A percentile compares a stretch with the other conserved stretches of the same genome.
Evolutionary conservation across 2,329 filamentous ascomycete species (phyloP).

Genomic region (Zopfia rhizophila): DNA sequence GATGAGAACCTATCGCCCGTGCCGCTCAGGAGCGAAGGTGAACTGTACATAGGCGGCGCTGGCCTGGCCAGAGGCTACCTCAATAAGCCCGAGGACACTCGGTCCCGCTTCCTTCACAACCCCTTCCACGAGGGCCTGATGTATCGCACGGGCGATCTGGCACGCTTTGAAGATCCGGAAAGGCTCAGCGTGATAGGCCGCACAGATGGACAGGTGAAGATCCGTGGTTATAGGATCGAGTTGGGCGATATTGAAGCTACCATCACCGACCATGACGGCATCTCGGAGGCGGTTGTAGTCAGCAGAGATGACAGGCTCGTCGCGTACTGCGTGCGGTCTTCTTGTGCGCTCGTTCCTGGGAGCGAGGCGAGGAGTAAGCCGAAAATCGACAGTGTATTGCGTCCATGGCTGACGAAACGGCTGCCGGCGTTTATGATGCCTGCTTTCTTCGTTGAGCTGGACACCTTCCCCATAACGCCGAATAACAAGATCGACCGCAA

Average conservation of each 20-base stretch:
- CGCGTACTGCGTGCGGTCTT: conserved; percentile 47
- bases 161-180: conserved; percentile 44
- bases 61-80: conserved; percentile 50
- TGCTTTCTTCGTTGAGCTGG: conserved; percentile 19
- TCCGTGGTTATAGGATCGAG: conserved; percentile 52
- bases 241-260: conserved; percentile 50
- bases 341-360: no score
- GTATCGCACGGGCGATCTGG: conserved; percentile 55
- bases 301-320: conserved; percentile 37
- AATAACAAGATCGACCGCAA: conserved; percentile 12
- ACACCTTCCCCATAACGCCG: conserved; percentile 9
- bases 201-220: conserved; percentile 20
- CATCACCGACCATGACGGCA: conserved; percentile 36
- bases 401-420: conserved; percentile 33
- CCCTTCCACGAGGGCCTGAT: conserved; percentile 25
- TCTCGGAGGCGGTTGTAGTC: conserved; percentile 36
- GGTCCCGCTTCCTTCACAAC: conserved; percentile 9
- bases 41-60: conserved; percentile 53
- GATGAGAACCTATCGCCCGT: conserved; percentile 48
- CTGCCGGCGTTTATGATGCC: conserved; percentile 54
- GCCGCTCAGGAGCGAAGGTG: conserved; percentile 53
- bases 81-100: conserved; percentile 30
- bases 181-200: conserved; percentile 37
- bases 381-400: conserved; percentile 24
- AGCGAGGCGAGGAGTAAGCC: no score